Base-by-base conservation (phyloP, 2,329 filamentous ascomycete species). In the Aspergillus novofumigatus region DNA sequence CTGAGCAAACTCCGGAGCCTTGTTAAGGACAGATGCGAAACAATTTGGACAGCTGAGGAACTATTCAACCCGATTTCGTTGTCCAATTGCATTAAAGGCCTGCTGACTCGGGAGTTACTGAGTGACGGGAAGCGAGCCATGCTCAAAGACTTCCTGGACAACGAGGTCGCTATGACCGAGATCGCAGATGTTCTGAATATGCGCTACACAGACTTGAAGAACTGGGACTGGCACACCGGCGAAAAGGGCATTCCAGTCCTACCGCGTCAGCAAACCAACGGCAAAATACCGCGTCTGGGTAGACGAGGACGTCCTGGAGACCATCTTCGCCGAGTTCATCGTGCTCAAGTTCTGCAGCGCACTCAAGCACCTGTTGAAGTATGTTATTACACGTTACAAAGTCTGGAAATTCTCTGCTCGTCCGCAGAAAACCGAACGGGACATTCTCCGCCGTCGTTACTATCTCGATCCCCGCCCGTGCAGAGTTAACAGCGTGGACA, bases 241-340 rank as follows among this genome's bases (percentile, higher is more conserved):
- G 62, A 71, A 6, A 67, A 74, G 17, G 76, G 75, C 4, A 75
- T 78, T 50, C 75, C 74, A 4, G 74, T 78, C 23, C 63, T 77
- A 52, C 76, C 76, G 28, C 73, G 75, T 8, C 73, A 72, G 41
- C 73, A 77, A 38, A 59, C 76, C 25, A 79, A 78, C 53, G 77
- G 77, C 1, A 78, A 78, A 77, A 56, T 79, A 77, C 57, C 70
- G 75, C 1, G 76, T 78, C 53, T 77, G 77, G 72, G 75, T 77
- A 67, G 76, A 79, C 55, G 76, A 80, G 54, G 77, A 80, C 51
- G 72, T 79, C 10, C 64, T 79, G 17, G 76, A 80, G 59, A 71
- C 75, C n/a, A 73, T 79, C 11, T 78, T 79, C 55, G 69, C 77
- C 14, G 75, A 79, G 53, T 77, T 73, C 55, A 75, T 79, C 41